phyloP scores from a whole-genome alignment of 163 green algal species.

The Chlorella variabilis region DNA sequence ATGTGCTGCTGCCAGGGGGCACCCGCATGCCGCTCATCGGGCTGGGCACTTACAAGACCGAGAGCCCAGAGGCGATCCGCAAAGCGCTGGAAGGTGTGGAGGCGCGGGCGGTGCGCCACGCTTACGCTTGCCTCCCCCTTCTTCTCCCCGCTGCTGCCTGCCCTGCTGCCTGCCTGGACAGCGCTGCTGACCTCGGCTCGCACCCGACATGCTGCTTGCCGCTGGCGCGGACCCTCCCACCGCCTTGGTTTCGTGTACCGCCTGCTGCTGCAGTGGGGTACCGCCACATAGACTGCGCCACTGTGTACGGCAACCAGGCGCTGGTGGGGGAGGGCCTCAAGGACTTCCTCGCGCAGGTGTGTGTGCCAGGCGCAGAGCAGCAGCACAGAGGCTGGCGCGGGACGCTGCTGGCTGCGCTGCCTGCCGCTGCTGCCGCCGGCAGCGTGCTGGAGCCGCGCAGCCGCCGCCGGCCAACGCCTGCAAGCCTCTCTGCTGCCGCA shows the following conservation, averaged over 20 bases:
- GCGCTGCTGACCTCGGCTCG: too few species aligned
- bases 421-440: background rate
- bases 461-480: too few species aligned
- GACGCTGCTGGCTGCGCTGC: background rate
- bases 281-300: constrained; percentile 74
- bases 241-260: too few species aligned
- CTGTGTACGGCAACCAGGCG: constrained; percentile 81
- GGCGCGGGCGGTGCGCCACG: too few species aligned
- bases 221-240: too few species aligned
- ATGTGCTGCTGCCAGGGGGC: constrained; percentile 60
- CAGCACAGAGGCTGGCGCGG: background rate
- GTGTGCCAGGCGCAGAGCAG: too few species aligned
- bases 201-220: too few species aligned
- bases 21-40: constrained; percentile 73
- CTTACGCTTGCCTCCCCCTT: too few species aligned
- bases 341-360: constrained; percentile 60
- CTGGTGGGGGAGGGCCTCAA: constrained; percentile 78
- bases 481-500: background rate
- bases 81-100: constrained; percentile 36
- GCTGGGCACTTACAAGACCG: constrained; percentile 75
- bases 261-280: constrained; percentile 56
- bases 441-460: background rate
- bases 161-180: background rate
- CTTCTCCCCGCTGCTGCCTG: background rate
- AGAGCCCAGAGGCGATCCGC: constrained; percentile 52